Base-by-base conservation (phyloP, 148 eudicot species). In the Spergularia marina region DNA sequence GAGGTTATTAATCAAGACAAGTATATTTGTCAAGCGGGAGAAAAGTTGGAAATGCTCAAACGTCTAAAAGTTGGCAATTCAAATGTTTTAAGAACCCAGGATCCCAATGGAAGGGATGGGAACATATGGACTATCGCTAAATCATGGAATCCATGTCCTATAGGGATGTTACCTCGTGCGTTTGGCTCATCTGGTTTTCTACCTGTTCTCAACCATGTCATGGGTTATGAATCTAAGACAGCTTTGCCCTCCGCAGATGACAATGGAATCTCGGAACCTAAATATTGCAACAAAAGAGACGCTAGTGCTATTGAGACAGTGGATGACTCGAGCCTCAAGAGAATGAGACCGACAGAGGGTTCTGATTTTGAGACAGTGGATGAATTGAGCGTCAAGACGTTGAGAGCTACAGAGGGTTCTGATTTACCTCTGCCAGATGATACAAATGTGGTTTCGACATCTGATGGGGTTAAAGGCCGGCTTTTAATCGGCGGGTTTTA, bases 111-210 rank as follows among this genome's bases (percentile, higher is more conserved):
- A 34, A 77, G 44, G 64, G 78, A 61, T 12, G 73, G 71, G 18
- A 76, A 64, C 58, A 77, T 75, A 75, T 94, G 98, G 98, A 57
- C 71, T 30, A 77, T 89, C 66, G 86, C 83, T 11, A 87, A 89
- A 66, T 86, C 91, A 53, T 94, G 97, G 98, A 94, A 87, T 12
- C 78, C 90, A 44, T 91, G 97, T 53, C 93, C 96, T 1, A 87
- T 94, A 53, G 97, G 98, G 52, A 89, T 87, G 97, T 60, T 91
- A 72, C 92, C 97, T 49, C 77, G 76, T 54, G 78, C 78, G 60
- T 54, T 87, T 5, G 90, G 93, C 44, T 83, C 85, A 61, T 90
- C 92, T 10, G 92, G 93, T 34, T 80, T 71, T 60, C 79, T 87
- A 72, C 98, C 97, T 36, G 74, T 79, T 78, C 91, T 91, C 17